Base-by-base conservation (phyloP, 495 filamentous ascomycete genomes). In the Aspergillus conjunctus region DNA sequence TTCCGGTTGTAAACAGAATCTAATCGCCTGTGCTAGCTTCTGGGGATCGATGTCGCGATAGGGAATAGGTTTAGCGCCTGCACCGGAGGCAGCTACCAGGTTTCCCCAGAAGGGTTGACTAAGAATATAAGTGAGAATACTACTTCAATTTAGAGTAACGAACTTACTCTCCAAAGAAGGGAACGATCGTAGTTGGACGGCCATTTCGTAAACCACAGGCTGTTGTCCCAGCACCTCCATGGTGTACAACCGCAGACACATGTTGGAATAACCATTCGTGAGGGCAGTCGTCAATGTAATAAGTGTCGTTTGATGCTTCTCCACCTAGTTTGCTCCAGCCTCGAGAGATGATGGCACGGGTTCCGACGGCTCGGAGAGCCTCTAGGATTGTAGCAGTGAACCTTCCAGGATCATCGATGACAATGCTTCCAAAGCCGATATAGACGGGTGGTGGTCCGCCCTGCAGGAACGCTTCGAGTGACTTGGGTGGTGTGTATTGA, bases 81-180 rank as follows among this genome's bases (percentile, higher is more conserved):
- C 89, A 4, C 83, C 82, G 2, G 85, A 80, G 20, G 76, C 77
- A 0, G 81, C 81, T 4, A 93, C 79, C 84, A 91, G 91, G 5
- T 79, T 71, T 10, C 90, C 91, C 91, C 91, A 96, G 71, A 94
- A 94, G 15, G 85, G 81, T 72, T 96, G 91, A 66, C 66, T 73
- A 20, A 9, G 12, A 32, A 30, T 17, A 30, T 48, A 41, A 59
- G 31, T 20, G 22, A 17, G 31, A 1, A 34, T 18, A 14, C n/a
- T 12, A 8, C 7, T 10, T 7, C 52, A 33, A 32, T 31, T 52
- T 7, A n/a, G 31, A 18, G 20, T 12, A 26, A 39, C 20, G 7
- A 11, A 50, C 76, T 58, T 66, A 79, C 77, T 89, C 87, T 41
- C 85, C 85, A 63, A 88, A 88, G 65, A 89, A 88, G 0, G 86